Evolutionary conservation across 192 early-diverging fungal genomes (phyloP).

Genomic region (Dispira parvispora): DNA sequence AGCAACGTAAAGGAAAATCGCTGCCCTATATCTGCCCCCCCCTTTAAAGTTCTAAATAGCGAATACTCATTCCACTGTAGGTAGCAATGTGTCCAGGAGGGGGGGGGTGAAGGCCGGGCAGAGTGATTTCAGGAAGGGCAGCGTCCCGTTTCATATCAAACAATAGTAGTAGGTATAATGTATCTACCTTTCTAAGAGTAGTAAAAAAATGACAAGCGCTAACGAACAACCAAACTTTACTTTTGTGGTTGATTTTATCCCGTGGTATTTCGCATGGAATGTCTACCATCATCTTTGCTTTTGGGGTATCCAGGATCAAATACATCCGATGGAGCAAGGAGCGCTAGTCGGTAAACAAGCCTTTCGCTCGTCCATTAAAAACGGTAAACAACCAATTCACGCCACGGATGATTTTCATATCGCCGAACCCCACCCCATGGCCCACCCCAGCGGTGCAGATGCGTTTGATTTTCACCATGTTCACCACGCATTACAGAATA

Average conservation of each 20-base stretch:
- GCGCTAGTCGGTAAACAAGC: slow-evolving; percentile 7
- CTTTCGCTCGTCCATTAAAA: background rate
- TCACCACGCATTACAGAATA: slow-evolving; percentile 42
- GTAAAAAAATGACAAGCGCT: background rate
- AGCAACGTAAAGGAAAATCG: background rate
- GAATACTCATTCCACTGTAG: background rate
- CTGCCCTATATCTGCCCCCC: background rate
- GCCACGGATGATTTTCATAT: slow-evolving; percentile 31
- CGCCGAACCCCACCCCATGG: slow-evolving; percentile 4
- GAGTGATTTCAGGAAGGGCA: slow-evolving; percentile 24
- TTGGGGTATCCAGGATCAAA: slow-evolving; percentile 22
- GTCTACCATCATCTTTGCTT: slow-evolving; percentile 12
- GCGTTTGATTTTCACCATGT: slow-evolving; percentile 57
- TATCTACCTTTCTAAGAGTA: background rate
- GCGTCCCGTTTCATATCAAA: slow-evolving; percentile 3
- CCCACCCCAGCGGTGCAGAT: slow-evolving; percentile 13
- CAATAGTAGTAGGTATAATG: background rate
- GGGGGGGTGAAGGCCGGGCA: slow-evolving; percentile 17
- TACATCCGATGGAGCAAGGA: slow-evolving; percentile 14
- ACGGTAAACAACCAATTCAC: background rate
- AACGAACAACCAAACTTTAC: background rate
- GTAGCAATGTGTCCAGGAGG: slow-evolving; percentile 13
- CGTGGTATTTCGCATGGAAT: background rate
- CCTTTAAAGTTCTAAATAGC: background rate
- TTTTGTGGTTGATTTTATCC: background rate